Base-by-base conservation (phyloP, 495 filamentous ascomycete genomes). In the Aspergillus ellipticus region DNA sequence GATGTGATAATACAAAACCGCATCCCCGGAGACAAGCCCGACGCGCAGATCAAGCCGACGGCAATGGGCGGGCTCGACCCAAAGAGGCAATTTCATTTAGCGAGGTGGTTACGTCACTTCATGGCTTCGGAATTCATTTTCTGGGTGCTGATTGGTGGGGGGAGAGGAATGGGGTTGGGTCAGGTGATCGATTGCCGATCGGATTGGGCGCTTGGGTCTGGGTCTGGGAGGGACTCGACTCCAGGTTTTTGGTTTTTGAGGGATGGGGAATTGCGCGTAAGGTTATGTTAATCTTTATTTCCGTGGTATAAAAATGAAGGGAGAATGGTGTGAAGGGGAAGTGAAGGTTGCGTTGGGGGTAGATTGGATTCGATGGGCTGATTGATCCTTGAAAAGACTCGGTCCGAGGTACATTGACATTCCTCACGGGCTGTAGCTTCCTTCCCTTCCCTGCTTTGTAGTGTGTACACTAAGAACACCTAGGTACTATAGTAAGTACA, bases 361-460 rank as follows among this genome's bases (percentile, higher is more conserved):
- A 5, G 17, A 33, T 33, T 33, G n/a, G 11, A 22, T 43, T 20
- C 10, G 17, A 43, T 20, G 17, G 16, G 31, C 31, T 33, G 31
- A 13, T 8, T 33, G 7, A 13, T 33, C 9, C 13, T 10, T 33
- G 31, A 33, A 10, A 13, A 1, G 7, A 4, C 22, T 45, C 42
- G 42, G 42, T 45, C 42, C 42, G 42, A 45, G 42, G 42, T 45
- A 45, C n/a, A 20, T 42, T 17, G 19, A 42, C 39, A 42, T 42
- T 33, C 31, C 31, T 13, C 31, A 33, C 9, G 31, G n/a, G n/a
- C n/a, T n/a, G n/a, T n/a, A n/a, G n/a, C n/a, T n/a, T n/a, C n/a
- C n/a, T n/a, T n/a, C n/a, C n/a, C n/a, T n/a, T 33, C 31, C 31
- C 13, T 33, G 9, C 31, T 33, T 33, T 33, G 31, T 33, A 13